Percentiles rank a stretch among this genome's conserved stretches.
Conservation (phyloP, 257 asterid genomes). For the Solanum acaule region DNA sequence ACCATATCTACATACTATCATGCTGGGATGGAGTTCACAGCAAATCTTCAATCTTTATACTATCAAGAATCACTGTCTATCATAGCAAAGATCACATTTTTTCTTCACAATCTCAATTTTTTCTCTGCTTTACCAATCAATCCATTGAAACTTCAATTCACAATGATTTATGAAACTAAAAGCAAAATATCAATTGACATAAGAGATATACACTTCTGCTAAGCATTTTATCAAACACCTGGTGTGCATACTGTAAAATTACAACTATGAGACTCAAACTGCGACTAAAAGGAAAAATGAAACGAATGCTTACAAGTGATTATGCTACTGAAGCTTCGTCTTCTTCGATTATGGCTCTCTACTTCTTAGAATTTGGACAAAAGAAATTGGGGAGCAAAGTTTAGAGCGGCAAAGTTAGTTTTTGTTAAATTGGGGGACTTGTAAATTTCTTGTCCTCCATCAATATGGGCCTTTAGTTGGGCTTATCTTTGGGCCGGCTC, state of each 20-base stretch:
- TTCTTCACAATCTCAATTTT: not conserved
- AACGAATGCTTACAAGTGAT: not conserved
- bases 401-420: not conserved
- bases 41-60: not conserved
- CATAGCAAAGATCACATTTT: not conserved
- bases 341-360: not conserved
- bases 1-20: too few relatives aligned
- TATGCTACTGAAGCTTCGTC: not conserved
- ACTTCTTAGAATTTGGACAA: not conserved
- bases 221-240: not conserved
- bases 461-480: not conserved
- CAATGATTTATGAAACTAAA: not conserved
- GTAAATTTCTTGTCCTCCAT: not conserved
- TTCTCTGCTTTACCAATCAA: not conserved
- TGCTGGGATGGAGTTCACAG: not conserved
- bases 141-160: not conserved
- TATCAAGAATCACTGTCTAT: not conserved
- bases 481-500: not conserved
- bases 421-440: not conserved
- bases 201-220: not conserved
- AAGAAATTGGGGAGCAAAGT: not conserved
- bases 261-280: not conserved
- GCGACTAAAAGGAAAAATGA: not conserved
- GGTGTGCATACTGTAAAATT: not conserved
- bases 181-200: not conserved